Base-by-base conservation (phyloP, 108 stramenopile genomes). In the Fragilaria radians region DNA sequence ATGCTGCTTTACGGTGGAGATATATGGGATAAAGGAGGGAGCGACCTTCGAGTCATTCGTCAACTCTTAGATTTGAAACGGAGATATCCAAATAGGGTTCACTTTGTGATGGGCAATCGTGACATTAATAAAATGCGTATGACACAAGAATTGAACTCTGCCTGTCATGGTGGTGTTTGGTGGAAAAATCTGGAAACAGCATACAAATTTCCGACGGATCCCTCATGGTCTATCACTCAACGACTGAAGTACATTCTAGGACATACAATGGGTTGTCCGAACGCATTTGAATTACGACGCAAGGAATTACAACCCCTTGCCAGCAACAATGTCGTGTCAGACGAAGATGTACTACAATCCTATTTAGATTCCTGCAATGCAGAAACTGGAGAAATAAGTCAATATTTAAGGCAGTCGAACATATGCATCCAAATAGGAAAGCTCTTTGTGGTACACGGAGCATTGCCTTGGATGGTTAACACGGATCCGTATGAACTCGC, bases 111-210 rank as follows among this genome's bases (percentile, higher is more conserved):
- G 76, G 93, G 93, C 1, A 94, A 94, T 74, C 80, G 93, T 42
- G 93, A 94, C 62, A 79, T 94, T 34, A 94, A 94, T 49, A 94
- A 94, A 68, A 70, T 94, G 48, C 66, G 93, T 22, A 77, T 94
- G 46, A 46, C 71, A 18, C 78, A 86, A 54, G 88, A 88, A 68
- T 27, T 94, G 61, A 74, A 78, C 24, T 24, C 48, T 3, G 53
- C 46, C 19, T 0, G 24, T 26, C 33, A 54, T 11, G 49, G 49
- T 25, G 90, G 86, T 32, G 72, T 81, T 18, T 84, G 73, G 46
- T 91, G 90, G 90, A 42, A 42, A 42, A 7, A 7, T 11, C 36
- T 11, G 11, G 36, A 42, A 42, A 42, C 14, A 14, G 11, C 36
- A 7, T n/a, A n/a, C n/a, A n/a, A n/a, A n/a, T n/a, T n/a, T n/a